Evolutionary conservation across 345 rosid species (phyloP).

Genomic region (Eucalyptus erythrocorys): DNA sequence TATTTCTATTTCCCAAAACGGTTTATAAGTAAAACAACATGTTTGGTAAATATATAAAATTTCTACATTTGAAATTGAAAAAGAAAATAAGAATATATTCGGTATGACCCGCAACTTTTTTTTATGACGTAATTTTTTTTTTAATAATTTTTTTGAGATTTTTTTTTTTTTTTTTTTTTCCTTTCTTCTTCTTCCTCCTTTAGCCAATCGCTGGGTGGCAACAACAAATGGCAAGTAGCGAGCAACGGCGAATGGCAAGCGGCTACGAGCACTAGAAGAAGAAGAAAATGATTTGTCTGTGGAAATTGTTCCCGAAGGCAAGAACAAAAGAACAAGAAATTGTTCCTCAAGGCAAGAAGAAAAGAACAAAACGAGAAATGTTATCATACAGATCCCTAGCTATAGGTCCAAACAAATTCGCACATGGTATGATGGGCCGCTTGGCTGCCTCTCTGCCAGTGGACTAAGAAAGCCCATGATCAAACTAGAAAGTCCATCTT

Average conservation of each 20-base stretch:
- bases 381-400: no score
- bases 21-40: fast-evolving
- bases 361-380: no score
- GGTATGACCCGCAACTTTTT: fast-evolving
- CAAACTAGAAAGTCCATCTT: background rate
- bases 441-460: background rate
- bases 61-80: fast-evolving
- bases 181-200: no score
- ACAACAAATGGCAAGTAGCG: fast-evolving
- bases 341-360: no score
- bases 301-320: fast-evolving
- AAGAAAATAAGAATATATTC: fast-evolving
- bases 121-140: fast-evolving
- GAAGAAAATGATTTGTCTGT: no score
- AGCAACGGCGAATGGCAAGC: fast-evolving
- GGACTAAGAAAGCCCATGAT: background rate
- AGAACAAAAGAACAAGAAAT: no score
- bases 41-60: fast-evolving
- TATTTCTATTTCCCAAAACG: fast-evolving
- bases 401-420: background rate
- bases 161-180: fast-evolving
- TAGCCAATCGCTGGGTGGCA: fast-evolving
- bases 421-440: background rate
- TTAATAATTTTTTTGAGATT: no score
- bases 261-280: fast-evolving